Conservation (phyloP, 805 yeast genomes). For the Torulaspora delbrueckii region DNA sequence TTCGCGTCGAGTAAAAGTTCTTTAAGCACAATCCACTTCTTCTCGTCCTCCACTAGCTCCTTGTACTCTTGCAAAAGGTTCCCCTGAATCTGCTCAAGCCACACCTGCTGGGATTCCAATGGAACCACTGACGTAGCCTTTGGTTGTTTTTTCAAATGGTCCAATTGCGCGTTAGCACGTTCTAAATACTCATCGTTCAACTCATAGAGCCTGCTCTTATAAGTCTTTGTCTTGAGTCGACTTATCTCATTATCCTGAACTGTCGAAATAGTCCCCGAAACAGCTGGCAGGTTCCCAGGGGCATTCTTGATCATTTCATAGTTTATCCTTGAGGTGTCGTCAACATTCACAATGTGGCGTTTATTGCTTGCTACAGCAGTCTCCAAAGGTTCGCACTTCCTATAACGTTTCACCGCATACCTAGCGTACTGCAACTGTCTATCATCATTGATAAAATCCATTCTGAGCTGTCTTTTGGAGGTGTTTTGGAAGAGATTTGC, state of each 20-base stretch:
- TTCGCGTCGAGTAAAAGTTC: slow-evolving; percentile 33
- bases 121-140: slow-evolving; percentile 5
- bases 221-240: slow-evolving; percentile 23
- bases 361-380: slow-evolving; percentile 14
- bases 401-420: slow-evolving; percentile 16
- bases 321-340: slow-evolving; percentile 33
- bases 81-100: slow-evolving; percentile 22
- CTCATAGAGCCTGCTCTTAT: slow-evolving; percentile 26
- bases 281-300: slow-evolving; percentile 26
- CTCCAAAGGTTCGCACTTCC: slow-evolving; percentile 4
- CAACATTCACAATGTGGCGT: slow-evolving; percentile 32
- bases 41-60: slow-evolving; percentile 19
- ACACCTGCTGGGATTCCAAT: slow-evolving; percentile 16
- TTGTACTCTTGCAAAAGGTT: slow-evolving; percentile 22
- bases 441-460: slow-evolving; percentile 9
- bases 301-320: slow-evolving; percentile 33
- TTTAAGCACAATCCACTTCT: slow-evolving; percentile 32
- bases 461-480: neutral
- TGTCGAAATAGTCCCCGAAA: neutral
- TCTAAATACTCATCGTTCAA: slow-evolving; percentile 29
- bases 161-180: slow-evolving; percentile 10
- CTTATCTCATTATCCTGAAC: slow-evolving; percentile 22
- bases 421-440: slow-evolving; percentile 17
- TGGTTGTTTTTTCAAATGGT: neutral
- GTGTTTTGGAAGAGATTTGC: neutral